Evolutionary conservation across 257 asterid species (phyloP), one percentile per base, ranked within the genome.

Genomic region (Datura wrightii): DNA sequence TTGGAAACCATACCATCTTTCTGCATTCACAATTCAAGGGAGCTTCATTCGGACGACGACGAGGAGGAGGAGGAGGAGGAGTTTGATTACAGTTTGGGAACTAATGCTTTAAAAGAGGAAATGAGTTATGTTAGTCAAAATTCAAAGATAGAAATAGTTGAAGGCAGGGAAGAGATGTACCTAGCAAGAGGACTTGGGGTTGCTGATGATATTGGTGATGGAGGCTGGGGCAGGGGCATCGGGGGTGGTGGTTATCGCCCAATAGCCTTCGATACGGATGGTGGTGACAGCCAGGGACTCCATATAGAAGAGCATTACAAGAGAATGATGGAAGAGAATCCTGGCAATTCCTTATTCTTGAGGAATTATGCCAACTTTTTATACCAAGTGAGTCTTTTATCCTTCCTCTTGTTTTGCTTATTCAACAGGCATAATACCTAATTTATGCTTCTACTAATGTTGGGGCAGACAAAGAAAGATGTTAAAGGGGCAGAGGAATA

Each of bases 341-440:
- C 98, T 4, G 87, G 92, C 39, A 90, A 94, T 88, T 88, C 98
- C 11, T 84, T 95, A 79, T 87, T 91, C 81, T 88, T 95, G 84
- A 92, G 97, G 86, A 95, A 95, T 89, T 94, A 95, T 88, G 99
- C 99, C 10, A 94, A 91, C 83, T 94, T 93, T 88, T 87, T 94
- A 88, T 89, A 95, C 85, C 90, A 94, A 88, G 99, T 83, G 82
- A 81, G 89, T 69, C 82, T 16, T 41, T 24, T 44, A 52, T 36
- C 42, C 34, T 76, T 69, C 4, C 39, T 2, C 19, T 54, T 58
- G 6, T 80, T 56, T 56, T 16, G 36, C 37, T 18, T 19, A 8
- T 70, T 18, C 34, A 69, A 14, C 59, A 72, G 46, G 53, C 24
- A 9, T 3, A 80, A 80, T 82, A 13, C 41, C 42, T 53, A 82